phyloP scores from a whole-genome alignment of 164 flowering plant genomes.

The Vitis rupestris region DNA sequence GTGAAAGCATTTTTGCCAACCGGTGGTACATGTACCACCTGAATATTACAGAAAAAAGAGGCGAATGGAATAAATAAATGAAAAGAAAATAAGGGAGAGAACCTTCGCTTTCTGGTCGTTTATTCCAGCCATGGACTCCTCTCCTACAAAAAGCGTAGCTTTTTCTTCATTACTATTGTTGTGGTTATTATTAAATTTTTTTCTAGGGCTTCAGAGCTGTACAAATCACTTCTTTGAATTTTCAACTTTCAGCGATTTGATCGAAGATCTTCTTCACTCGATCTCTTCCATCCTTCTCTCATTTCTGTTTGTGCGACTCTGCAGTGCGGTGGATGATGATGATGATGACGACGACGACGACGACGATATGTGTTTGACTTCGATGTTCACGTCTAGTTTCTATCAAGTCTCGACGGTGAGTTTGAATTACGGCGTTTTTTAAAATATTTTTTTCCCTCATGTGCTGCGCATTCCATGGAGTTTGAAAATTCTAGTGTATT shows the following conservation, averaged over 20 bases:
- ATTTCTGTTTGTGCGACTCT: too few species aligned
- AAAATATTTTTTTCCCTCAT: too few species aligned
- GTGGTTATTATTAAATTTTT: conserved; percentile 2
- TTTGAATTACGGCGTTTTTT: too few species aligned
- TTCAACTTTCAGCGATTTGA: neutral
- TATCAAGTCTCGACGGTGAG: too few species aligned
- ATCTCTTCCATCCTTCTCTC: neutral
- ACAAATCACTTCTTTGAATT: conserved; percentile 14
- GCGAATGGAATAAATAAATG: neutral
- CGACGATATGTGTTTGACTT: too few species aligned
- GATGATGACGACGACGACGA: neutral
- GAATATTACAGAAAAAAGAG: neutral
- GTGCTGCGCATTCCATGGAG: too few species aligned
- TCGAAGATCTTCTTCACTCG: neutral
- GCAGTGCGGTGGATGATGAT: neutral
- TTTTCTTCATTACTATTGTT: conserved; percentile 7
- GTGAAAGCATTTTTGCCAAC: too few species aligned
- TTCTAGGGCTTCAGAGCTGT: neutral
- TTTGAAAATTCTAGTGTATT: too few species aligned
- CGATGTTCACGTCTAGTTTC: too few species aligned
- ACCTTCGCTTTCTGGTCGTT: conserved; percentile 9
- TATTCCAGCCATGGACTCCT: conserved; percentile 6
- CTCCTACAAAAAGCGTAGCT: conserved; percentile 12
- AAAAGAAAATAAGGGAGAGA: neutral
- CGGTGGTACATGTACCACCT: neutral